These are phyloP conservation scores for Hymenoscyphus linearis DNA, from an alignment of 2,329 filamentous ascomycete genomes.

Conservation along the genomic window DNA sequence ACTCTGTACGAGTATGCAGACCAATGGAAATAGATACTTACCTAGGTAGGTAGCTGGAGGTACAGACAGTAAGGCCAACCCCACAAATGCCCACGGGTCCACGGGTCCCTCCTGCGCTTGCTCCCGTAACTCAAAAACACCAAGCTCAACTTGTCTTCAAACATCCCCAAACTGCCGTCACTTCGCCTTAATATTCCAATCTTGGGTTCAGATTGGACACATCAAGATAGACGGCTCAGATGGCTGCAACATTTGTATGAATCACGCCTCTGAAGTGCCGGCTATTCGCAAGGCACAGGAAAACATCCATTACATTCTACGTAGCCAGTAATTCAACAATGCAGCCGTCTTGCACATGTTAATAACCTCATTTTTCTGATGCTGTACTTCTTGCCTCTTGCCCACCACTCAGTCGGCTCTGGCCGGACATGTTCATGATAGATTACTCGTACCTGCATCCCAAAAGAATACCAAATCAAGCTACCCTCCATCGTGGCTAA, in stretches of 20 bases:
- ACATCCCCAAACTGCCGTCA: not conserved
- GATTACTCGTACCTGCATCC: not conserved
- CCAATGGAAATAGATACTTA: too few species aligned
- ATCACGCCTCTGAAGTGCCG: not conserved
- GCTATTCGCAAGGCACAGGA: not conserved
- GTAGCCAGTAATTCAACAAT: not conserved
- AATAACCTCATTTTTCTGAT: constrained; percentile 1
- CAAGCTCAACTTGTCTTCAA: constrained; percentile 1
- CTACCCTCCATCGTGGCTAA: not conserved
- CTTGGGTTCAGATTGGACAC: not conserved
- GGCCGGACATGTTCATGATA: not conserved
- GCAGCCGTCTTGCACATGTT: not conserved
- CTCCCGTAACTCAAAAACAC: not conserved
- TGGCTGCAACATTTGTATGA: not conserved
- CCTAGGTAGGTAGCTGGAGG: not conserved
- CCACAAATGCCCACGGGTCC: too few species aligned
- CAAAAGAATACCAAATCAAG: not conserved
- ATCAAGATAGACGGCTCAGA: not conserved
- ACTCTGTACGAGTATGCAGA: too few species aligned
- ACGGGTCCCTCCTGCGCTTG: not conserved
- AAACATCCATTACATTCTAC: not conserved
- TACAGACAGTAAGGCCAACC: not conserved
- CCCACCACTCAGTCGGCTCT: not conserved
- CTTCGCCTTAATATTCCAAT: not conserved
- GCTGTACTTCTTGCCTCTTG: not conserved